Percentiles rank a stretch among this genome's conserved stretches.
phyloP scores from a whole-genome alignment of 2,329 filamentous ascomycete species.

The Exophiala sideris region DNA sequence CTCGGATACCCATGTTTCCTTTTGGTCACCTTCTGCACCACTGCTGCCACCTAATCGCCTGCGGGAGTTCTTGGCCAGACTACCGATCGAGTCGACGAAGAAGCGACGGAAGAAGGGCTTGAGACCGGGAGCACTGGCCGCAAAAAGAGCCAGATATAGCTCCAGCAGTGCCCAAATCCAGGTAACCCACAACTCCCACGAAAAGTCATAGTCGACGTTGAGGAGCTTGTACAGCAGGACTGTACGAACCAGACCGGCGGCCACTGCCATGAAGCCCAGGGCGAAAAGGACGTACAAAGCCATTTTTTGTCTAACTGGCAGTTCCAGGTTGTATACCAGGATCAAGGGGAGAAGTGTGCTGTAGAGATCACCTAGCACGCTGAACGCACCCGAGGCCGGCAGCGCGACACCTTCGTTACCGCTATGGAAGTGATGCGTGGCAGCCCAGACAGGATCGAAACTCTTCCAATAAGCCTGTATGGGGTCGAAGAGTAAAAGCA shows the following conservation, averaged over 20 bases:
- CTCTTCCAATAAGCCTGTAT: constrained; percentile 27
- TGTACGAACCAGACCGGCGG: constrained; percentile 24
- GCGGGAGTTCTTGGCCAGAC: constrained; percentile 7
- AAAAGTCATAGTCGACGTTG: constrained; percentile 25
- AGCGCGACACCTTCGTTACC: constrained; percentile 18
- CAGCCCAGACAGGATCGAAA: constrained; percentile 20
- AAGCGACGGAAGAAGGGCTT: constrained; percentile 30
- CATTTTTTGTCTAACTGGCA: constrained; percentile 24
- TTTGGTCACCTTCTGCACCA: not conserved
- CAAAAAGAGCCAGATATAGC: constrained; percentile 31
- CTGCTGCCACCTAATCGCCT: not conserved
- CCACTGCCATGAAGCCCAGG: constrained; percentile 26
- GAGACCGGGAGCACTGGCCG: constrained; percentile 31
- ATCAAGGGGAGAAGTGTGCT: constrained; percentile 26
- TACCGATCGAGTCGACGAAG: constrained; percentile 18
- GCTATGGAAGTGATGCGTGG: constrained; percentile 19
- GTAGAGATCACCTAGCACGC: constrained; percentile 28
- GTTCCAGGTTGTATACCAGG: constrained; percentile 22
- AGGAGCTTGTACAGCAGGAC: constrained; percentile 23
- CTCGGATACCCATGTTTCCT: constrained; percentile 1
- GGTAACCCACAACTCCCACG: constrained; percentile 24
- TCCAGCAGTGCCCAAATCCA: constrained; percentile 34
- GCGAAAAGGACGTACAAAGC: constrained; percentile 26
- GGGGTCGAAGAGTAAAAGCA: constrained; percentile 24
- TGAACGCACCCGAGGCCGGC: constrained; percentile 22